phyloP scores from a whole-genome alignment of 2,329 filamentous ascomycete genomes.

The Botrytis fabae region DNA sequence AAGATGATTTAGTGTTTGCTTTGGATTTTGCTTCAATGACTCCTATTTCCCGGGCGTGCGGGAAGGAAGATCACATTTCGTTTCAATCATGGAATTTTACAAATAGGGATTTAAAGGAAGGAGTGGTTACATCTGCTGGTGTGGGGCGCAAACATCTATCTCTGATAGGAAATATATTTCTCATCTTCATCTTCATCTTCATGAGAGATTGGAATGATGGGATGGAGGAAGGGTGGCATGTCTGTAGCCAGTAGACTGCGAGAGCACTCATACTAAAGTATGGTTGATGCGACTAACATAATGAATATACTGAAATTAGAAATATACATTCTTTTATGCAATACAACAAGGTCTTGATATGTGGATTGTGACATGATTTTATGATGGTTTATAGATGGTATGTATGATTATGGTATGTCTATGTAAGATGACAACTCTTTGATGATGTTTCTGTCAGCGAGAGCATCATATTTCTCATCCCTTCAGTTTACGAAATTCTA shows the following conservation, averaged over 20 bases:
- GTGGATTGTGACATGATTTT: neutral
- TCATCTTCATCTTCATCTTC: constrained; percentile 6
- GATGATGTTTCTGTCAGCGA: neutral
- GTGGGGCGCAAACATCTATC: constrained; percentile 21
- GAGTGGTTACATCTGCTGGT: constrained; percentile 20
- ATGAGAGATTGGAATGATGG: constrained; percentile 3
- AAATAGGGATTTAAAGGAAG: constrained; percentile 18
- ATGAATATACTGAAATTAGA: constrained; percentile 26
- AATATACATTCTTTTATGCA: constrained; percentile 22
- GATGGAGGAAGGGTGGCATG: constrained; percentile 16
- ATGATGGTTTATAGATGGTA: neutral
- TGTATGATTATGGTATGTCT: neutral
- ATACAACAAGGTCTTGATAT: neutral
- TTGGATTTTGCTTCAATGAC: constrained; percentile 25
- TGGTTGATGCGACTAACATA: constrained; percentile 25
- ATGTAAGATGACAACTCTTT: neutral
- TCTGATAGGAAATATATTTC: constrained; percentile 8
- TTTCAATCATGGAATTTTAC: constrained; percentile 21
- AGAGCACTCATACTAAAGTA: constrained; percentile 24
- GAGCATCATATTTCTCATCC: too few relatives aligned
- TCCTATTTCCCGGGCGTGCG: constrained; percentile 17
- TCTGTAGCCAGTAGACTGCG: constrained; percentile 22
- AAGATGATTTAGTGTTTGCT: constrained; percentile 23
- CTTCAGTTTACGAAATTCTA: neutral
- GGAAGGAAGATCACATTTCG: constrained; percentile 24